phyloP scores from a whole-genome alignment of 1,284 basidiomycete species.

The Ceratobasidium sp. region DNA sequence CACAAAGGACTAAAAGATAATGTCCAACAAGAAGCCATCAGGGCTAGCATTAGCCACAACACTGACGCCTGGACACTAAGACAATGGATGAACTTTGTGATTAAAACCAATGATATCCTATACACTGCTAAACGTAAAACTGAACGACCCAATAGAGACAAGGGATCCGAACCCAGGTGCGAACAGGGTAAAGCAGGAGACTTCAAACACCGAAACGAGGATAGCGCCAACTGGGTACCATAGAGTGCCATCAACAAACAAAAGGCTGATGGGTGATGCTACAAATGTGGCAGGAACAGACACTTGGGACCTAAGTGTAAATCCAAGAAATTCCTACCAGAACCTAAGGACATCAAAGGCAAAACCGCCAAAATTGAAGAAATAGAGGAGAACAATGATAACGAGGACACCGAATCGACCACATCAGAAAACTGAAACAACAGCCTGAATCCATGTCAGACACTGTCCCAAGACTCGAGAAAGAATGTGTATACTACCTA shows the following conservation, averaged over 20 bases:
- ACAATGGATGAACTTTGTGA: neutral
- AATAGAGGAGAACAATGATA: neutral
- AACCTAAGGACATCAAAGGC: neutral
- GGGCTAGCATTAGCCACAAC: neutral
- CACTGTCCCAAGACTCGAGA: neutral
- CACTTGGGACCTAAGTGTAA: neutral
- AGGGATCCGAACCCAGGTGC: no score
- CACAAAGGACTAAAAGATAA: neutral
- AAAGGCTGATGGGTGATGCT: neutral
- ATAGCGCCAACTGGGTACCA: no score
- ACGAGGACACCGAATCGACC: neutral
- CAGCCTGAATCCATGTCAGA: slow-evolving; percentile 2
- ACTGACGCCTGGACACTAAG: no score
- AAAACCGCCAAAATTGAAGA: neutral
- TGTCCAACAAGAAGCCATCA: neutral
- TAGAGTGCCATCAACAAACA: neutral
- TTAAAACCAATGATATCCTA: neutral
- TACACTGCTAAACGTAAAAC: neutral
- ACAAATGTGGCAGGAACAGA: neutral
- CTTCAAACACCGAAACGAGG: neutral
- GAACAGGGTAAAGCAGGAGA: neutral
- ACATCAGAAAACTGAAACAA: slow-evolving; percentile 1
- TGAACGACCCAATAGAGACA: neutral
- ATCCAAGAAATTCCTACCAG: neutral
- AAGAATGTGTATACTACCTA: slow-evolving; percentile 7